Evolutionary conservation across 2,329 filamentous ascomycete genomes (phyloP).

Genomic region (Aspergillus sp.): DNA sequence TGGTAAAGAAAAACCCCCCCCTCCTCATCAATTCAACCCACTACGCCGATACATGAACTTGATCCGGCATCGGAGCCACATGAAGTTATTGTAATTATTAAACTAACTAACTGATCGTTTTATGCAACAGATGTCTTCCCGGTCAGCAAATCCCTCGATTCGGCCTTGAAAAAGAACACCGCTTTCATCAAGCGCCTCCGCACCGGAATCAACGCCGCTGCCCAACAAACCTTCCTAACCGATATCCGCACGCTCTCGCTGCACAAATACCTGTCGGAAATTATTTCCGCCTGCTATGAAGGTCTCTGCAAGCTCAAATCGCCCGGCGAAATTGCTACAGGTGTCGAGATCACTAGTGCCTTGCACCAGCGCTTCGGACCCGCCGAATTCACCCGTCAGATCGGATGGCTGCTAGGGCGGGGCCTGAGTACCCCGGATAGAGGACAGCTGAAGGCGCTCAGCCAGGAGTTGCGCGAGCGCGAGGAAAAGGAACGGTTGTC

Average conservation of each 20-base stretch:
- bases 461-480: conserved; percentile 81
- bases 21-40: neutral
- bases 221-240: conserved; percentile 79
- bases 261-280: conserved; percentile 95
- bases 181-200: conserved; percentile 96
- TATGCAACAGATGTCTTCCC: conserved; percentile 68
- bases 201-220: conserved; percentile 79
- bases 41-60: neutral
- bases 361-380: conserved; percentile 93
- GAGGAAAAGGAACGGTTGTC: conserved; percentile 93
- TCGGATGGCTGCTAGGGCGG: conserved; percentile 89
- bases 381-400: conserved; percentile 82
- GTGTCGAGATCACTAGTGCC: conserved; percentile 91
- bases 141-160: conserved; percentile 80
- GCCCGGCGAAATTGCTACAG: conserved; percentile 86
- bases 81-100: too few species aligned
- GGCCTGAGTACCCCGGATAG: conserved; percentile 91
- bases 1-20: conserved; percentile 55
- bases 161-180: conserved; percentile 96
- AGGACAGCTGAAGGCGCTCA: conserved; percentile 73
- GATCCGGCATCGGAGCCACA: conserved; percentile 13
- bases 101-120: conserved; percentile 21
- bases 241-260: conserved; percentile 89
- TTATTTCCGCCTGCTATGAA: conserved; percentile 93
- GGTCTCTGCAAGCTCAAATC: conserved; percentile 89